Evolutionary conservation across 2,329 filamentous ascomycete species (phyloP).

Genomic region (Verticillium longisporum): DNA sequence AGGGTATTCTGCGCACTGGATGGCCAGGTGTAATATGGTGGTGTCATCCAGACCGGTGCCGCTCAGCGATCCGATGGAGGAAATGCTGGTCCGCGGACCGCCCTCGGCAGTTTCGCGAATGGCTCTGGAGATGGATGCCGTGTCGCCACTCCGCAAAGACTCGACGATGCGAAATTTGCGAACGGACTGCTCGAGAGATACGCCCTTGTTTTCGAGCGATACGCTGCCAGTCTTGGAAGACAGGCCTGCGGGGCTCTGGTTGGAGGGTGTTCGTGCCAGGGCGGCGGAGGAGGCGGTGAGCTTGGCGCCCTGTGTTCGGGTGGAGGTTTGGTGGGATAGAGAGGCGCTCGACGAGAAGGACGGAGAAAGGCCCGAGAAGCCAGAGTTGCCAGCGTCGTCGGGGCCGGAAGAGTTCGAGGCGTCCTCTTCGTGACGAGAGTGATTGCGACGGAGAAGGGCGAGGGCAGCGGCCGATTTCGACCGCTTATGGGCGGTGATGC

Average conservation of each 20-base stretch:
- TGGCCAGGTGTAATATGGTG: constrained; percentile 84
- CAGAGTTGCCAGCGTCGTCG: constrained; percentile 43
- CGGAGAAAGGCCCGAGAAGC: constrained; percentile 17
- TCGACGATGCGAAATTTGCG: constrained; percentile 93
- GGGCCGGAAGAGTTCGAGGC: constrained; percentile 33
- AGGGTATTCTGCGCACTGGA: constrained; percentile 88
- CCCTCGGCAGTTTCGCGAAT: constrained; percentile 60
- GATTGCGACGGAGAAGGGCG: constrained; percentile 47
- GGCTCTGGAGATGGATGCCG: constrained; percentile 78
- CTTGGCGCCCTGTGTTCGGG: constrained; percentile 37
- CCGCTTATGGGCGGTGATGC: constrained; percentile 37
- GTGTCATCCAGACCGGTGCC: constrained; percentile 64
- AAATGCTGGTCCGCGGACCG: constrained; percentile 48
- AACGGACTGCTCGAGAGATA: constrained; percentile 83
- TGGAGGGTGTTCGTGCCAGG: constrained; percentile 34
- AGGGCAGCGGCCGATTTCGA: constrained; percentile 47
- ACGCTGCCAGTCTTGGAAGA: constrained; percentile 12
- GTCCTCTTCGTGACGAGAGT: constrained; percentile 44
- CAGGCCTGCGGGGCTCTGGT: constrained; percentile 14
- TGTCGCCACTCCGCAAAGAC: constrained; percentile 83
- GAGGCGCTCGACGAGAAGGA: constrained; percentile 26
- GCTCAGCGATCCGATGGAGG: constrained; percentile 39
- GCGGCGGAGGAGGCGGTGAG: constrained; percentile 25
- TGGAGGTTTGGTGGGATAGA: constrained; percentile 26
- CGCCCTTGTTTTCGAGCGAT: constrained; percentile 32